These are phyloP conservation scores for Ceratocystis eucalypticola DNA, from an alignment of 2,329 filamentous ascomycete genomes.

Conservation along the genomic window DNA sequence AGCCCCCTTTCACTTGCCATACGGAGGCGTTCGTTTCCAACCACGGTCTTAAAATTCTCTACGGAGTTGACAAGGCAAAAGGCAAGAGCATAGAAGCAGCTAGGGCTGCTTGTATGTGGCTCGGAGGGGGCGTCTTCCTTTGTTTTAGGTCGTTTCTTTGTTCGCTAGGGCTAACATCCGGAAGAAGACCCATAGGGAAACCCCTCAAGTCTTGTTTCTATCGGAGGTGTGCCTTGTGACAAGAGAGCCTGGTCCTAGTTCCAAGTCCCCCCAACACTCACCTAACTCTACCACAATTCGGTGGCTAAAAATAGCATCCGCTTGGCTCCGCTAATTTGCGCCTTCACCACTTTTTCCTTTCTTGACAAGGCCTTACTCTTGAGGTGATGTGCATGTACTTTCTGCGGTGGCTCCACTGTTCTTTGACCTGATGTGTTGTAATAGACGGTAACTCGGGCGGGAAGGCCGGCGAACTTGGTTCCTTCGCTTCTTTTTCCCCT, in stretches of 20 bases:
- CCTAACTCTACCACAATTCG: neutral
- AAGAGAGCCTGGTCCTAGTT: neutral
- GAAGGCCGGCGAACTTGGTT: neutral
- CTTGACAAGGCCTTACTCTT: neutral
- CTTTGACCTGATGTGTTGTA: neutral
- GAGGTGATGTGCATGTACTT: neutral
- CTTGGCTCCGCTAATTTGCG: constrained; percentile 1
- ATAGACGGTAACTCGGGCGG: neutral
- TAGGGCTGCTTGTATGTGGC: neutral
- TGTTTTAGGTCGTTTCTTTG: neutral
- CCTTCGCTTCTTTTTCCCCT: too few relatives aligned
- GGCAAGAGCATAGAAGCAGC: neutral
- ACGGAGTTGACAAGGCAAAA: neutral
- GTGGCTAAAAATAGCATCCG: neutral
- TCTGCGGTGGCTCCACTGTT: neutral
- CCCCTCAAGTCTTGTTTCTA: neutral
- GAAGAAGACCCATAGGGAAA: neutral
- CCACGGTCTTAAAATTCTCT: neutral
- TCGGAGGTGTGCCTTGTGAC: neutral
- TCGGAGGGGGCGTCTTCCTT: neutral
- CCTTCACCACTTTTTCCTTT: neutral
- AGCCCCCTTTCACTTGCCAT: too few relatives aligned
- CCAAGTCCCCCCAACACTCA: neutral
- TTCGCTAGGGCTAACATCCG: neutral
- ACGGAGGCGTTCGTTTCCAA: too few relatives aligned